Percentiles rank a stretch among this genome's conserved stretches.
phyloP scores from a whole-genome alignment of 805 yeast genomes.

The Starmerella riodocensis region DNA sequence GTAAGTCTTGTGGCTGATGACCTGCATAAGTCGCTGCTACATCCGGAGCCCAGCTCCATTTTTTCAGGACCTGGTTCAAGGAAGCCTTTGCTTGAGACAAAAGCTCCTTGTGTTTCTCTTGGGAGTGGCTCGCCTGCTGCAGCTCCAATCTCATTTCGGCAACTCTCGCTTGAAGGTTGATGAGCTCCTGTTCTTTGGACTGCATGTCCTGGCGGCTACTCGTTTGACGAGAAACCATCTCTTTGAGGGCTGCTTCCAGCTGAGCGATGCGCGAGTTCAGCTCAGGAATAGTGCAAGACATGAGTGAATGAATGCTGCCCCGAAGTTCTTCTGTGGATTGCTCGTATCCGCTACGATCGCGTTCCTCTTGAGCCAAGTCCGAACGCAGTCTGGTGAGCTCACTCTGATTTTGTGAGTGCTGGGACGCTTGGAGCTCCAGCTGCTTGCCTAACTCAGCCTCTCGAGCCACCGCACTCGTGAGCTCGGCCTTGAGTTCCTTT shows the following conservation, averaged over 20 bases:
- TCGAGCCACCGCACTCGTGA: conserved; percentile 8
- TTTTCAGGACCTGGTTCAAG: conserved; percentile 4
- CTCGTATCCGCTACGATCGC: conserved; percentile 36
- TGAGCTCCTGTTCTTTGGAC: conserved; percentile 5
- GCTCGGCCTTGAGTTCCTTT: conserved; percentile 37
- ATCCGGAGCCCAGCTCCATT: conserved; percentile 10
- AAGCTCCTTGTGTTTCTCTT: conserved; percentile 1
- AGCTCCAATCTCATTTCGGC: conserved; percentile 12
- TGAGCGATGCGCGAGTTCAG: neutral
- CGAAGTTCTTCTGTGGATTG: conserved; percentile 71
- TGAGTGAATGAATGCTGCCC: conserved; percentile 47
- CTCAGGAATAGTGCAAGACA: neutral
- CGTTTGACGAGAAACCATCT: conserved; percentile 6
- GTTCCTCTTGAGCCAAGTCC: conserved; percentile 25
- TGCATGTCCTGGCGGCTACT: conserved; percentile 3
- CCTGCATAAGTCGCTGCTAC: neutral
- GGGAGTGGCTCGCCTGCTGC: conserved; percentile 11
- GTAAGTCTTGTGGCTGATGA: no score
- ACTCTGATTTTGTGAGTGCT: conserved; percentile 7
- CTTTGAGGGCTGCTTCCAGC: conserved; percentile 5
- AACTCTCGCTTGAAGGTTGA: neutral
- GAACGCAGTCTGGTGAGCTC: conserved; percentile 10
- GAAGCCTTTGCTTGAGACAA: conserved; percentile 1
- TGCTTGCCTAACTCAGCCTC: conserved; percentile 6
- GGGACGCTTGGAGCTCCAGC: conserved; percentile 4